Evolutionary conservation across 768 basidiomycete species (phyloP).

Genomic region (Trametes sanguinea): DNA sequence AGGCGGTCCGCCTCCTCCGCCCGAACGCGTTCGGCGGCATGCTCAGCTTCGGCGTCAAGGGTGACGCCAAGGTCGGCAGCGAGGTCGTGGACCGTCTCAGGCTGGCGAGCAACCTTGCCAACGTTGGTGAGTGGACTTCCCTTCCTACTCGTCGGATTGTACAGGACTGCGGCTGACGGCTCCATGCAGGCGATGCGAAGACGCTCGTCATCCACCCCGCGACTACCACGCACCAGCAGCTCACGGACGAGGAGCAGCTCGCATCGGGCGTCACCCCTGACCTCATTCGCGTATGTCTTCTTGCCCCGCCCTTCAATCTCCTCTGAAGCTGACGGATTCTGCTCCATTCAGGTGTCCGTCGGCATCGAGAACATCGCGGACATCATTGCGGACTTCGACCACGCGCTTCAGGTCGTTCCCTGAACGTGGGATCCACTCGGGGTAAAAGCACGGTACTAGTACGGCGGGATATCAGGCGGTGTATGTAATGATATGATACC

Average conservation of each 20-base stretch:
- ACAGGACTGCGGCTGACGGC: conserved; percentile 14
- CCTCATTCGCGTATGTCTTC: conserved; percentile 60
- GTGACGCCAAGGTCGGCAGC: conserved; percentile 48
- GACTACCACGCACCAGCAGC: conserved; percentile 75
- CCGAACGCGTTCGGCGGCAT: conserved; percentile 68
- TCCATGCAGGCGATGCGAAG: conserved; percentile 61
- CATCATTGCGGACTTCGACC: conserved; percentile 46
- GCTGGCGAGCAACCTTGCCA: conserved; percentile 72
- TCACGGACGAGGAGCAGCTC: conserved; percentile 59
- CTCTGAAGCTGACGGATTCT: too few relatives aligned
- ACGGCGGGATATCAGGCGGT: neutral
- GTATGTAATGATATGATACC: neutral
- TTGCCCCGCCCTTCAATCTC: too few relatives aligned
- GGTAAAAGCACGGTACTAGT: neutral
- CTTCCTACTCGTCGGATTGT: neutral
- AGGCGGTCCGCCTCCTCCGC: conserved; percentile 59
- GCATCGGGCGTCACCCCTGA: conserved; percentile 75
- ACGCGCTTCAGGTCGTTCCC: conserved; percentile 36
- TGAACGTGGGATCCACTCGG: neutral
- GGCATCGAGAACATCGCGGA: conserved; percentile 45
- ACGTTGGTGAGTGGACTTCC: conserved; percentile 55
- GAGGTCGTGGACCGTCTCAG: conserved; percentile 69
- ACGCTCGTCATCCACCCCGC: conserved; percentile 80
- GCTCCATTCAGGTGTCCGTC: conserved; percentile 37
- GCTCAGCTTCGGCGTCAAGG: conserved; percentile 76